A percentile compares a stretch with the other conserved stretches of the same genome.
phyloP scores from a whole-genome alignment of 1,139 yeast species.

The Arxiozyma bovina region DNA sequence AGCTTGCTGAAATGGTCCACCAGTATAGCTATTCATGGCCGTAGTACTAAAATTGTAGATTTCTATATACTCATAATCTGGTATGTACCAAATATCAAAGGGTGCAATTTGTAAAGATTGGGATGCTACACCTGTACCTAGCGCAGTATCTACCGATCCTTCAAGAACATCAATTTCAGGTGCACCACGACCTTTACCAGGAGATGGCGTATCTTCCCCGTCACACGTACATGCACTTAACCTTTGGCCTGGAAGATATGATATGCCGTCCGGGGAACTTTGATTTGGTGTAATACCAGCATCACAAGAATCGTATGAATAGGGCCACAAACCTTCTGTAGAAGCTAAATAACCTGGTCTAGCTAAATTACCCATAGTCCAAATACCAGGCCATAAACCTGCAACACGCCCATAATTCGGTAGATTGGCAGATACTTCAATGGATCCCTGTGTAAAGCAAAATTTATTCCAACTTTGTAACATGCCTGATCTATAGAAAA shows the following conservation, averaged over 20 bases:
- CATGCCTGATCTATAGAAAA: conserved; percentile 79
- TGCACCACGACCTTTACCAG: conserved; percentile 77
- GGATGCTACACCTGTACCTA: conserved; percentile 58
- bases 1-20: conserved; percentile 84
- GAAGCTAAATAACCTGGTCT: conserved; percentile 75
- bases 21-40: conserved; percentile 65
- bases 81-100: conserved; percentile 75
- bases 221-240: conserved; percentile 61
- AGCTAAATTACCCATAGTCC: conserved; percentile 83
- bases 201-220: conserved; percentile 72
- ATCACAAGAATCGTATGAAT: conserved; percentile 72
- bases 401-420: conserved; percentile 62
- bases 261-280: conserved; percentile 71
- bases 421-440: conserved; percentile 61
- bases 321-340: conserved; percentile 86
- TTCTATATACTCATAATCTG: conserved; percentile 65
- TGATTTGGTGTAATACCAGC: conserved; percentile 89
- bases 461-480: conserved; percentile 75
- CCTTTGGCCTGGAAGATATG: conserved; percentile 70
- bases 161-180: conserved; percentile 84
- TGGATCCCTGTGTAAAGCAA: conserved; percentile 68
- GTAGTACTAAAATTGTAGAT: conserved; percentile 54
- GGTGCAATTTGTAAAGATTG: conserved; percentile 84
- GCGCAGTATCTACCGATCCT: conserved; percentile 50
- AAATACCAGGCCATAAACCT: conserved; percentile 86